Base-by-base conservation (phyloP, 768 basidiomycete genomes). In the Butyriboletus loyo region DNA sequence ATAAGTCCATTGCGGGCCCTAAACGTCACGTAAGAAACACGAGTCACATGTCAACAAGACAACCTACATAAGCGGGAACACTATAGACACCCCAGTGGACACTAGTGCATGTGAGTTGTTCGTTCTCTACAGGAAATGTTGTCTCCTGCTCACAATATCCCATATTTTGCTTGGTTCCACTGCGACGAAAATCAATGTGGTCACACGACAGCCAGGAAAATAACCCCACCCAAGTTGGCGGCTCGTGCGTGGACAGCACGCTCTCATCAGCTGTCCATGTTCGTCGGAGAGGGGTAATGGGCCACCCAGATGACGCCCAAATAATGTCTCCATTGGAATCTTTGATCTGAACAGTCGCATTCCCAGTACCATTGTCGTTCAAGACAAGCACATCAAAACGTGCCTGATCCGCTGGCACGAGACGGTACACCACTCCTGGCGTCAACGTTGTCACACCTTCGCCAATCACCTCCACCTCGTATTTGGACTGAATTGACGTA, bases 151-250 rank as follows among this genome's bases (percentile, higher is more conserved):
- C 55, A 81, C 80, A 80, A 81, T 22, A 35, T 46, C 14, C 81
- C 82, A 57, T 72, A 82, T 62, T 82, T 83, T 14, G 76, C 79
- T 32, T 73, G 67, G 51, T 68, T 75, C 74, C 75, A 84, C 79
- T 80, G 19, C 17, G 48, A 38, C 34, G 13, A 34, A 17, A 37
- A 19, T 56, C 40, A 58, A 35, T 24, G 27, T 7, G 13, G 30
- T 25, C 24, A 19, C 32, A 21, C 7, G 2, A 37, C 46, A 36
- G 3, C 8, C 4, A 37, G 4, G 22, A 34, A 14, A 42, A 52
- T 8, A 34, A 8, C 61, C 72, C 24, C 45, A 81, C 80, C 83
- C 82, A 84, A 24, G 69, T 70, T 0, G 82, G 83, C 2, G 79
- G 71, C 54, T 84, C 81, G 45, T 82, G 81, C 31, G 66, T 67